Conservation (phyloP, 257 asterid species). For the Osmanthus fragrans region DNA sequence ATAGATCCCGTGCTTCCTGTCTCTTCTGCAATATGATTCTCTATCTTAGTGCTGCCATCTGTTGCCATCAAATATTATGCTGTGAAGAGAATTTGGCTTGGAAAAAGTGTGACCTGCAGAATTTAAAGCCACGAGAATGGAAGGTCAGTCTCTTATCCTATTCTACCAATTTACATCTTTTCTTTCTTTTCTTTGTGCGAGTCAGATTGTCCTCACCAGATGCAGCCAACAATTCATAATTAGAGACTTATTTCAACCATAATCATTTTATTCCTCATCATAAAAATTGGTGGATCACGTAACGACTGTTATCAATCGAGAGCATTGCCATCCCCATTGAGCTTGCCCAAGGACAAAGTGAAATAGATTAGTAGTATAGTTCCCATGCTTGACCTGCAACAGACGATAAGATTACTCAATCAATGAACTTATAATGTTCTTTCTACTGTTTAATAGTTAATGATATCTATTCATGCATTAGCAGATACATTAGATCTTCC, state of each 20-base stretch:
- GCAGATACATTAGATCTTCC: neutral
- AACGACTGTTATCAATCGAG: constrained; percentile 17
- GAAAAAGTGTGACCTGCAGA: constrained; percentile 15
- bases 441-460: too few species aligned
- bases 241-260: neutral
- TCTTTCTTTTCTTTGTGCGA: constrained; percentile 28
- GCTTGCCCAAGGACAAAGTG: constrained; percentile 48
- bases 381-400: constrained; percentile 65
- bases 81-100: neutral
- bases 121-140: constrained; percentile 13
- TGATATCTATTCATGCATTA: neutral
- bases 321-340: constrained; percentile 31
- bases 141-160: constrained; percentile 22
- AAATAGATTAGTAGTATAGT: constrained; percentile 61
- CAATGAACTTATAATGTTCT: neutral
- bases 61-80: constrained; percentile 28
- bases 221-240: constrained; percentile 2
- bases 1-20: constrained; percentile 28
- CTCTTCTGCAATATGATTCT: constrained; percentile 36
- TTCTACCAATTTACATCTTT: constrained; percentile 16
- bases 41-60: constrained; percentile 39
- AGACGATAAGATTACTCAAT: neutral
- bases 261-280: neutral
- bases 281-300: neutral
- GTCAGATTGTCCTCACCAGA: constrained; percentile 19